Evolutionary conservation across 2,329 filamentous ascomycete species (phyloP), one percentile per base, ranked within the genome.

Genomic region (Aspergillus thermomutatus): DNA sequence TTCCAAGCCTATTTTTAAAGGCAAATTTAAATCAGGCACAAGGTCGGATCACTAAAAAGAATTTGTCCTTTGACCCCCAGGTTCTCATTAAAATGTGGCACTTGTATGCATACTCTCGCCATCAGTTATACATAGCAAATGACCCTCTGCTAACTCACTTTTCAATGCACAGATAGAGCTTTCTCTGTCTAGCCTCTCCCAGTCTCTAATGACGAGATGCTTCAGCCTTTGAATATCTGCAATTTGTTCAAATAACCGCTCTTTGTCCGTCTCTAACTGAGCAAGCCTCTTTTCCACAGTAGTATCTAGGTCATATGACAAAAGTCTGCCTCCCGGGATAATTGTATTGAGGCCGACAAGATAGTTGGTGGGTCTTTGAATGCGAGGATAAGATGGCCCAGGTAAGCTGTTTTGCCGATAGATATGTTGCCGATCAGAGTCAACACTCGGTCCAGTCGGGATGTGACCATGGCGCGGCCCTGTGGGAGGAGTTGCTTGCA

Each of bases 141-240:
- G 76, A 1, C 74, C 70, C 58, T 81, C 79, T 3, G 79, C 78
- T 52, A 81, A 64, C 54, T 81, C 78, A 59, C 77, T 80, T 60
- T 75, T 79, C 47, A 79, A 61, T 2, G 74, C 72, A 43, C 76
- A 77, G 21, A 78, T 76, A 27, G 75, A 74, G 55, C 73, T 79
- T 64, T 81, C 79, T 31, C 77, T 68, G 57, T 79, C 75, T 47
- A 79, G 58, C 51, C 69, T 75, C 52, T 80, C 77, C 79, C 79
- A 81, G 37, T 81, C 78, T 53, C 72, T 72, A 52, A 80, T 56
- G 0, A 69, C 73, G 17, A 66, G 66, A 49, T 77, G 70, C 61
- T 79, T 80, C 10, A 65, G 56, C 51, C 64, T 69, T 56, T 81
- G 77, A 53, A 73, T 79, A 55, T 79, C 77, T 3, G 71, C 63